Percentiles rank a stretch among this genome's conserved stretches.
Conservation (phyloP, 352 stramenopile species). For the Pythium graminicola region DNA sequence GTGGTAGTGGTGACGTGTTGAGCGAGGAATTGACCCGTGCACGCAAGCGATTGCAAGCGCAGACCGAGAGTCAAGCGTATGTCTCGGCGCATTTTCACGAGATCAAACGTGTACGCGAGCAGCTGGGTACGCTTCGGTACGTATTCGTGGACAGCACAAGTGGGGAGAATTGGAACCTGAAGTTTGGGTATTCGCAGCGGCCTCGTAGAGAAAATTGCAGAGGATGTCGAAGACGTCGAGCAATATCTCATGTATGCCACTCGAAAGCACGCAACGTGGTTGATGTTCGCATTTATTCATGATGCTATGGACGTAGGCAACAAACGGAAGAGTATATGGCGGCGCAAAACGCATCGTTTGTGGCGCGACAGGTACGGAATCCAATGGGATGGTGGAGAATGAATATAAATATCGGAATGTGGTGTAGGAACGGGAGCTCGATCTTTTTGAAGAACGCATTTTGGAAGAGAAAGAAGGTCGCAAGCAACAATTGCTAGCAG, state of each 20-base stretch:
- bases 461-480: constrained; percentile 58
- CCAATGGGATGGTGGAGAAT: too few relatives aligned
- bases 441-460: constrained; percentile 59
- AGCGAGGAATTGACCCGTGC: constrained; percentile 30
- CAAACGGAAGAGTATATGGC: constrained; percentile 70
- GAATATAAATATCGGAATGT: too few relatives aligned
- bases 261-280: background rate
- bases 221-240: constrained; percentile 64
- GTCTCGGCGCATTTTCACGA: constrained; percentile 57
- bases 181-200: constrained; percentile 10
- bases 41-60: constrained; percentile 43
- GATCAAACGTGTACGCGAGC: constrained; percentile 44
- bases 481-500: constrained; percentile 49
- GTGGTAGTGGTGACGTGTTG: constrained; percentile 46
- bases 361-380: constrained; percentile 31
- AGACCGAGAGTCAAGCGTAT: constrained; percentile 66
- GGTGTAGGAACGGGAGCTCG: constrained; percentile 60
- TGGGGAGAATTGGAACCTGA: background rate
- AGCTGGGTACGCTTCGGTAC: constrained; percentile 44
- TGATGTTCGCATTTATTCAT: background rate
- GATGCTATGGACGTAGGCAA: constrained; percentile 18
- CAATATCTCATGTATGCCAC: constrained; percentile 42
- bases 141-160: background rate
- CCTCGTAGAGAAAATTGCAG: constrained; percentile 50
- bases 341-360: constrained; percentile 66